Conservation (phyloP, 768 basidiomycete genomes). For the Roridomyces roridus region DNA sequence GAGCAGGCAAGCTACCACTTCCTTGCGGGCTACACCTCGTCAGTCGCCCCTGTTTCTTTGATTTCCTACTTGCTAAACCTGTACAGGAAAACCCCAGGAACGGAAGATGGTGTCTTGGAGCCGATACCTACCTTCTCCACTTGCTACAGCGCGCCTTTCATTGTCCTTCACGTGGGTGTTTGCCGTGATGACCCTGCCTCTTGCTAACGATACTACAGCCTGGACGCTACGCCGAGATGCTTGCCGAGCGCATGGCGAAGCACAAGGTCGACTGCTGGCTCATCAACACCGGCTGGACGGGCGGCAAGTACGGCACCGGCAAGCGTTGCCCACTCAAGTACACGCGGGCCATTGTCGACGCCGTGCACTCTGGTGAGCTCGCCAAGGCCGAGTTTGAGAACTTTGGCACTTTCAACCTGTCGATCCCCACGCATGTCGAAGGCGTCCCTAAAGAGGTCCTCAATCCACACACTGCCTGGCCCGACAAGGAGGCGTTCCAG, state of each 20-base stretch:
- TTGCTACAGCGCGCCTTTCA: conserved; percentile 99
- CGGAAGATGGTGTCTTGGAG: conserved; percentile 97
- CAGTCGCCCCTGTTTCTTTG: conserved; percentile 33
- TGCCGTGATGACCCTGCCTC: background rate
- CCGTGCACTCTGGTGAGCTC: conserved; percentile 93
- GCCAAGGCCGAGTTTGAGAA: conserved; percentile 86
- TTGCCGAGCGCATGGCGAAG: conserved; percentile 91
- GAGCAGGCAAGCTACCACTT: conserved; percentile 98
- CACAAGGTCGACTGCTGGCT: conserved; percentile 95
- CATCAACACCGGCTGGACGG: conserved; percentile 98
- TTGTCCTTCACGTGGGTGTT: conserved; percentile 83
- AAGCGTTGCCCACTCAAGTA: conserved; percentile 96
- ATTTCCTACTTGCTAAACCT: conserved; percentile 26
- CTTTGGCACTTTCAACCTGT: conserved; percentile 83
- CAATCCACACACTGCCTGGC: conserved; percentile 88
- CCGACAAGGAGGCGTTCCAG: conserved; percentile 87
- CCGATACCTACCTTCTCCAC: conserved; percentile 99
- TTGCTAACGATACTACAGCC: conserved; percentile 52
- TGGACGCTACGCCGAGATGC: conserved; percentile 95
- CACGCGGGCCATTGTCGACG: conserved; percentile 96
- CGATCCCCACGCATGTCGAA: conserved; percentile 81
- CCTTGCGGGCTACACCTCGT: conserved; percentile 96
- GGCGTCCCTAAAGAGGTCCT: conserved; percentile 92
- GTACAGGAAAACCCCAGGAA: conserved; percentile 94
- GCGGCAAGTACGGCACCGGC: conserved; percentile 90